These are phyloP conservation scores for Aspergillus conjunctus DNA, from an alignment of 495 filamentous ascomycete species.

Conservation along the genomic window DNA sequence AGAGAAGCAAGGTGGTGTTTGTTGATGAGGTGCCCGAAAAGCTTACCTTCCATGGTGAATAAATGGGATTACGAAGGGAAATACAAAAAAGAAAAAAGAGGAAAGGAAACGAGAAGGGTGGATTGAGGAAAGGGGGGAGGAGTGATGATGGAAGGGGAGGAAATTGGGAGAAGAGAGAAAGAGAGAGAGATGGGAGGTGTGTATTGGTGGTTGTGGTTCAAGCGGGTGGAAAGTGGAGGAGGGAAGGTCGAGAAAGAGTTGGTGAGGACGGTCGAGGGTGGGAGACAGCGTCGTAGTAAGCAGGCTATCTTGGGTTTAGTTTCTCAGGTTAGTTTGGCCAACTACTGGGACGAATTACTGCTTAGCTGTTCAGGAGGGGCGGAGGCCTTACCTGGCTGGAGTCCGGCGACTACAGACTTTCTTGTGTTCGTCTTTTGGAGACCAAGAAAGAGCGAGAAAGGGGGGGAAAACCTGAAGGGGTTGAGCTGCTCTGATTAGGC, in stretches of 20 bases:
- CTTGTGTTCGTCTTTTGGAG: not conserved
- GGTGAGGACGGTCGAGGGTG: constrained; percentile 22
- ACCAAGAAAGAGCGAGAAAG: constrained; percentile 8
- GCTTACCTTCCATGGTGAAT: constrained; percentile 80
- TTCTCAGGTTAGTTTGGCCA: constrained; percentile 1
- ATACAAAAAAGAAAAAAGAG: constrained; percentile 38
- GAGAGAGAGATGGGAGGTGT: constrained; percentile 32
- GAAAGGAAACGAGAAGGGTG: constrained; percentile 6
- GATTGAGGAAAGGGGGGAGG: constrained; percentile 31
- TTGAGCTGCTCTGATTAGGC: constrained; percentile 18
- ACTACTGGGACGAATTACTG: not conserved
- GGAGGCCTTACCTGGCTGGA: too few relatives aligned
- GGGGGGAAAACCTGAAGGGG: constrained; percentile 6
- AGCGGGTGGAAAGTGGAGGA: constrained; percentile 27
- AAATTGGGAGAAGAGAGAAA: constrained; percentile 32
- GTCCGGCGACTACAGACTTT: too few relatives aligned
- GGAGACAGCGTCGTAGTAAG: constrained; percentile 5
- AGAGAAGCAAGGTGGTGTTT: constrained; percentile 33
- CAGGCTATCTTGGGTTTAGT: not conserved
- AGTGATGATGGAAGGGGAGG: constrained; percentile 28
- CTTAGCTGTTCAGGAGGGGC: constrained; percentile 2
- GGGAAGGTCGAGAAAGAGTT: constrained; percentile 25
- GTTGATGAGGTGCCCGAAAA: constrained; percentile 43
- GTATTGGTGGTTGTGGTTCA: constrained; percentile 38
- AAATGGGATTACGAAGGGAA: constrained; percentile 40